phyloP scores from a whole-genome alignment of 1,139 yeast species.

The Blastobotrys persicus region DNA sequence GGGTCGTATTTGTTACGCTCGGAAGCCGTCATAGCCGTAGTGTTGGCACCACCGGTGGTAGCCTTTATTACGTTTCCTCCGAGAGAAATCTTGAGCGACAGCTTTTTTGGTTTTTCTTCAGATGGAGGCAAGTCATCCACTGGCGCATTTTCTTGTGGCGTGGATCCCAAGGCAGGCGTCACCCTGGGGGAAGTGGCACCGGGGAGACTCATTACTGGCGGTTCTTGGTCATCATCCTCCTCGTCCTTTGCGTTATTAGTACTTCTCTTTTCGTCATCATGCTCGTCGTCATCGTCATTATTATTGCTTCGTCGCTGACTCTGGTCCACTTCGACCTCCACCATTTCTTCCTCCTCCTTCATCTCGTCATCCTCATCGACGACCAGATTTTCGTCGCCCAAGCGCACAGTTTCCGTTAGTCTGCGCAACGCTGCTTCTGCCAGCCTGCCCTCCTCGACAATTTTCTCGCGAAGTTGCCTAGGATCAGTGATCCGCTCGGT shows the following conservation, averaged over 20 bases:
- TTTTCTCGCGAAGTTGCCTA: conserved; percentile 60
- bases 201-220: conserved; percentile 6
- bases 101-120: conserved; percentile 13
- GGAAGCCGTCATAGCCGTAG: conserved; percentile 8
- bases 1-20: conserved; percentile 17
- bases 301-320: neutral
- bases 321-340: conserved; percentile 10
- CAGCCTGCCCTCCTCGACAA: conserved; percentile 75
- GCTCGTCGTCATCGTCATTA: conserved; percentile 1
- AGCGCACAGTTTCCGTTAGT: conserved; percentile 37
- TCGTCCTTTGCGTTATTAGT: neutral
- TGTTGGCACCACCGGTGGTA: neutral
- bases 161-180: no score
- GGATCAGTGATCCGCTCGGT: conserved; percentile 68
- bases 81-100: conserved; percentile 18
- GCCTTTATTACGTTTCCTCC: conserved; percentile 9
- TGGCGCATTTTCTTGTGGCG: no score
- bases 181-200: neutral
- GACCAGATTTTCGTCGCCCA: conserved; percentile 30
- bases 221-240: conserved; percentile 1
- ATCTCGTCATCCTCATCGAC: conserved; percentile 29
- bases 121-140: conserved; percentile 1
- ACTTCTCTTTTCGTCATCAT: neutral
- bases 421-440: conserved; percentile 75
- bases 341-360: conserved; percentile 24